phyloP scores from a whole-genome alignment of 2,329 filamentous ascomycete species.

The Fusarium vanettenii region DNA sequence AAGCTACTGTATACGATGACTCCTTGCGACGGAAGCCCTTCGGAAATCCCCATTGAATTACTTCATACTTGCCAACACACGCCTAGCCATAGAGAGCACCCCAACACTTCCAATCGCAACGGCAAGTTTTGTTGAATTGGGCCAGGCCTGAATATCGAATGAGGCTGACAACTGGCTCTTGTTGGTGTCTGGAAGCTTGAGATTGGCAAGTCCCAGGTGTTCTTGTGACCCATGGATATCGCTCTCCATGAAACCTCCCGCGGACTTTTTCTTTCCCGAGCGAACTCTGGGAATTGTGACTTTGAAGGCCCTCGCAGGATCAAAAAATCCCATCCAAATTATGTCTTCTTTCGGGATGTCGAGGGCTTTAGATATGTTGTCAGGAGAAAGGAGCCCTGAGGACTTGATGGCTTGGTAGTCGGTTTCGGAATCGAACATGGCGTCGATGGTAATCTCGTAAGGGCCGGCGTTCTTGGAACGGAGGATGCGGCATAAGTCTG shows the following conservation, averaged over 20 bases:
- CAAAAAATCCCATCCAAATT: slow-evolving; percentile 55
- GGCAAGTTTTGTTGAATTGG: not conserved
- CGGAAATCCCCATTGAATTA: not conserved
- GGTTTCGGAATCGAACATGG: slow-evolving; percentile 56
- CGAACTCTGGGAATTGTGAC: slow-evolving; percentile 34
- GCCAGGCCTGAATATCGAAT: not conserved
- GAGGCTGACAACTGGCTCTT: not conserved
- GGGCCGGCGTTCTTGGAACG: slow-evolving; percentile 59
- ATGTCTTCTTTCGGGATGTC: slow-evolving; percentile 43
- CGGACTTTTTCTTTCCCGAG: slow-evolving; percentile 21
- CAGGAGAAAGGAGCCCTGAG: slow-evolving; percentile 12
- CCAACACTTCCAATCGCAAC: not conserved
- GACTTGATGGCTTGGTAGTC: slow-evolving; percentile 44
- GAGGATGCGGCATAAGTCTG: slow-evolving; percentile 55
- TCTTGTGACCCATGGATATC: slow-evolving; percentile 40
- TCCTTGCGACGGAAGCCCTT: not conserved
- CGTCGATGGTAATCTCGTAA: slow-evolving; percentile 64
- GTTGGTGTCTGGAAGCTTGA: not conserved
- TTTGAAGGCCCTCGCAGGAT: slow-evolving; percentile 60
- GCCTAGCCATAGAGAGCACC: not conserved
- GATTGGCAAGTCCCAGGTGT: slow-evolving; percentile 27
- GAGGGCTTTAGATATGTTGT: slow-evolving; percentile 38
- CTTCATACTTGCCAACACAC: not conserved
- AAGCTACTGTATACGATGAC: not conserved
- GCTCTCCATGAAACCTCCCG: slow-evolving; percentile 37